phyloP scores from a whole-genome alignment of 1,139 yeast species.

The Pichia sp. region DNA sequence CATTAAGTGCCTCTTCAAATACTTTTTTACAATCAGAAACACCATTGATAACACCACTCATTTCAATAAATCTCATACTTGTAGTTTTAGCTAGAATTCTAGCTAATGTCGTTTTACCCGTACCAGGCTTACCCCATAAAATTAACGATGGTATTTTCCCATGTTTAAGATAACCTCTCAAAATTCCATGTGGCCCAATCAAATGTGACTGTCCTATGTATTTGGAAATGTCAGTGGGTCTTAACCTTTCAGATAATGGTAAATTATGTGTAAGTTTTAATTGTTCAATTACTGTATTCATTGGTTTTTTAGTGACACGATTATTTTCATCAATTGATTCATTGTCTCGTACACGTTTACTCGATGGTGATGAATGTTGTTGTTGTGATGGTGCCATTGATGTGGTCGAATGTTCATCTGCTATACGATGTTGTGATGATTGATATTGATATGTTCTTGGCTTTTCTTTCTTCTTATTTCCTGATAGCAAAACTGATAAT shows the following conservation, averaged over 20 bases:
- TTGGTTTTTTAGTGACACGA: conserved; percentile 4
- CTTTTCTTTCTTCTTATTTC: conserved; percentile 17
- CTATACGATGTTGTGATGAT: conserved; percentile 2
- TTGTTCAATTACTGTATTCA: conserved; percentile 7
- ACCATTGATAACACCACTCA: conserved; percentile 80
- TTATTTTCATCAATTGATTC: background rate
- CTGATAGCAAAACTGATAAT: conserved; percentile 18
- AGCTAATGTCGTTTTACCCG: conserved; percentile 81
- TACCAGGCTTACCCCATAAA: conserved; percentile 96
- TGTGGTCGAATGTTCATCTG: background rate
- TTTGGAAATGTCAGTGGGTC: conserved; percentile 70
- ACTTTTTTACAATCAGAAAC: conserved; percentile 64
- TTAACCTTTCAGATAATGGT: conserved; percentile 82
- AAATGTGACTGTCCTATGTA: conserved; percentile 84
- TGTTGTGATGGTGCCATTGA: background rate
- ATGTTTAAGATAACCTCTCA: conserved; percentile 58
- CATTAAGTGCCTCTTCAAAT: conserved; percentile 69
- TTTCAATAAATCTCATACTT: conserved; percentile 62
- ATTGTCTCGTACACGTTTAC: conserved; percentile 1
- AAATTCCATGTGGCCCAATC: conserved; percentile 65
- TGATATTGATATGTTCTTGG: conserved; percentile 21
- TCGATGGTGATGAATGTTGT: background rate
- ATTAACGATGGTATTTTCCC: conserved; percentile 76
- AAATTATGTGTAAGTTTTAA: conserved; percentile 39
- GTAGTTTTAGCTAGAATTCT: conserved; percentile 52